These are phyloP conservation scores for Phialemonium atrogriseum DNA, from an alignment of 2,329 filamentous ascomycete species.

Conservation along the genomic window DNA sequence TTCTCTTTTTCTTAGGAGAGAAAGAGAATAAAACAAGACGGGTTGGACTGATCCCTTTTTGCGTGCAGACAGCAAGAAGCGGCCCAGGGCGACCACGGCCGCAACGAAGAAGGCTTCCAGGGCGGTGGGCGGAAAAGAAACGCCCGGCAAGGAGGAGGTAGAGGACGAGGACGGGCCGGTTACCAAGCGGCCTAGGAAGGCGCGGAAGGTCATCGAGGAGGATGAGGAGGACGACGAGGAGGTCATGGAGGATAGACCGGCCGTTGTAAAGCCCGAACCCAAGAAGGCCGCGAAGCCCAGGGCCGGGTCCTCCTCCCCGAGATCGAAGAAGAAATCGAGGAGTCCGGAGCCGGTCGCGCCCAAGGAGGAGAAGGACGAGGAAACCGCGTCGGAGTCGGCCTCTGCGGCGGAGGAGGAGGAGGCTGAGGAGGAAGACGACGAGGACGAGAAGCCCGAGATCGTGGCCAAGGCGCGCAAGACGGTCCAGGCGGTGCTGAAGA, in stretches of 20 bases:
- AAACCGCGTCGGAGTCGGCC: conserved; percentile 29
- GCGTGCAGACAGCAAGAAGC: conserved; percentile 36
- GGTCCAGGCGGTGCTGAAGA: conserved; percentile 67
- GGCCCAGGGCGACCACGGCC: conserved; percentile 20
- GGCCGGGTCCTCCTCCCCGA: conserved; percentile 15
- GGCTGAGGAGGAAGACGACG: conserved; percentile 41
- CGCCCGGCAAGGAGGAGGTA: conserved; percentile 36
- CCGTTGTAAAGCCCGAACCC: conserved; percentile 14
- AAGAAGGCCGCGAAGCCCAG: conserved; percentile 19
- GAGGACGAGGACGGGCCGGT: conserved; percentile 54
- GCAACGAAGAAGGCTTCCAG: conserved; percentile 17
- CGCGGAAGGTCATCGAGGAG: conserved; percentile 39
- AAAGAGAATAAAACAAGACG: conserved; percentile 3
- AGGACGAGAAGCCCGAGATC: conserved; percentile 59
- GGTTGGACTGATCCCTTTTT: not conserved
- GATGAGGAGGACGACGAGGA: conserved; percentile 46
- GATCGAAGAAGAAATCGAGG: conserved; percentile 12
- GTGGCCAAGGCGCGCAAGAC: conserved; percentile 71
- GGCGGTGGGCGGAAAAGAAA: conserved; percentile 22
- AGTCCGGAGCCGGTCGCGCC: conserved; percentile 17
- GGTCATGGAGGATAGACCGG: conserved; percentile 24
- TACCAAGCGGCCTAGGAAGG: conserved; percentile 46
- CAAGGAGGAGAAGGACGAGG: conserved; percentile 37
- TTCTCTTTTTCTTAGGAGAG: conserved; percentile 9
- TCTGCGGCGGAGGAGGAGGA: conserved; percentile 45